Evolutionary conservation across 2,329 filamentous ascomycete genomes (phyloP), one percentile per base, ranked within the genome.

Genomic region (Ophiocordyceps australis): DNA sequence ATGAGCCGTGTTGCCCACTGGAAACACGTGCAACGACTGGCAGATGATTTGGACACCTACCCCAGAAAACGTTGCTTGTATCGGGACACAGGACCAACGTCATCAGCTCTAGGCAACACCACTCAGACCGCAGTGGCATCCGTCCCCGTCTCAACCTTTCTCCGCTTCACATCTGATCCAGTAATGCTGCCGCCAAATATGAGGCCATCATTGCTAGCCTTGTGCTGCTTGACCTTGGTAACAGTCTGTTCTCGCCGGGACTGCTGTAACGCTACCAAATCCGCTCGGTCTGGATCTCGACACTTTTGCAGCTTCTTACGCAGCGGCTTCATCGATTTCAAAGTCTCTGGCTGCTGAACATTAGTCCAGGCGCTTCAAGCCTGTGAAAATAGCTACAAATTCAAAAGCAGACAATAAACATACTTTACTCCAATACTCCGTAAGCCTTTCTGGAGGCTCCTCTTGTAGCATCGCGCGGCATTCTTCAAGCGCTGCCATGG

Each of bases 301-400:
- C 78, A 85, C 37, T 63, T 67, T 32, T 66, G 69, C n/a, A 85
- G 55, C 43, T 81, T 83, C 48, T 64, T 70, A 11, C 70, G 61
- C 9, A 81, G 49, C 0, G 63, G 61, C 22, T 65, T 66, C 36
- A 71, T 59, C 4, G 43, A 41, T 23, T 51, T 53, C 27, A 47
- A 35, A 8, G 42, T 52, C 29, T 59, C 64, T 33, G 49, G 48
- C 55, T 59, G 33, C 41, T 3, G 3, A 11, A 5, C 4, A n/a
- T 7, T 12, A 26, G 28, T n/a, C 12, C 18, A 2, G 12, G 21
- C 4, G 14, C 7, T 10, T 6, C 13, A 7, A 7, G 14, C 14
- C 5, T 14, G 17, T 9, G 9, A 18, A 4, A 19, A 4, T 3
- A 13, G n/a, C 4, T 7, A 16, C 17, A 14, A 10, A 23, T 14